Evolutionary conservation across 306 rosid genomes (phyloP).

Genomic region (Potentilla sterilis): DNA sequence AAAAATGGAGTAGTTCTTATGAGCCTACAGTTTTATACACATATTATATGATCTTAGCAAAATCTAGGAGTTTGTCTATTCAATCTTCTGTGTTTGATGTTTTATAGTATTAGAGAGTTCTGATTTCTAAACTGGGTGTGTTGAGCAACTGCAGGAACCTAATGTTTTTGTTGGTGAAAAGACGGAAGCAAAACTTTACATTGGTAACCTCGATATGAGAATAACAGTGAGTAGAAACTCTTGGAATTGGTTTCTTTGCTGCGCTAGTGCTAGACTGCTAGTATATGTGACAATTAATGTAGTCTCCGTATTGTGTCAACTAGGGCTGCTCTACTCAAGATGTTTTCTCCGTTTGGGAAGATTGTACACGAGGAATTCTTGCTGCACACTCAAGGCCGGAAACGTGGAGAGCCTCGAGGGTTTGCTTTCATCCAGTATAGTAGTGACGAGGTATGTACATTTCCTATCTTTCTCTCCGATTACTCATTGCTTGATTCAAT

Average conservation of each 20-base stretch:
- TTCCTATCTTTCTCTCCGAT: slow-evolving; percentile 14
- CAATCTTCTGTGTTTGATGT: background rate
- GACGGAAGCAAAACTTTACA: slow-evolving; percentile 65
- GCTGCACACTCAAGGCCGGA: slow-evolving; percentile 89
- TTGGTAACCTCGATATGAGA: slow-evolving; percentile 87
- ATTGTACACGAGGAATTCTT: slow-evolving; percentile 78
- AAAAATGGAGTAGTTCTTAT: background rate
- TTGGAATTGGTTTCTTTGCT: slow-evolving; percentile 4
- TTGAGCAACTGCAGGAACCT: slow-evolving; percentile 54
- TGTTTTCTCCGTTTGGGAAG: slow-evolving; percentile 90
- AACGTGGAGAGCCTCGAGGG: slow-evolving; percentile 87
- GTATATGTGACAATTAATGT: slow-evolving; percentile 5
- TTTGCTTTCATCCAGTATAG: slow-evolving; percentile 84
- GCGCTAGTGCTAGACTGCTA: background rate
- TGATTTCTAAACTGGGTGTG: background rate
- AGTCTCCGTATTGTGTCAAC: slow-evolving; percentile 16
- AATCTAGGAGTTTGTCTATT: background rate
- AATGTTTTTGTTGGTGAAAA: slow-evolving; percentile 57
- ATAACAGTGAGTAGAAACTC: slow-evolving; percentile 65
- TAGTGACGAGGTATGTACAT: slow-evolving; percentile 75
- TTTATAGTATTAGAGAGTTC: background rate
- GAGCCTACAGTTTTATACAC: background rate
- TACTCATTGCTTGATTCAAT: slow-evolving; percentile 29
- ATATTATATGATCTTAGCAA: background rate
- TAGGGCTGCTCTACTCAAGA: slow-evolving; percentile 84